phyloP scores from a whole-genome alignment of 441 rosid species.

The Pelargonium citronellum region DNA sequence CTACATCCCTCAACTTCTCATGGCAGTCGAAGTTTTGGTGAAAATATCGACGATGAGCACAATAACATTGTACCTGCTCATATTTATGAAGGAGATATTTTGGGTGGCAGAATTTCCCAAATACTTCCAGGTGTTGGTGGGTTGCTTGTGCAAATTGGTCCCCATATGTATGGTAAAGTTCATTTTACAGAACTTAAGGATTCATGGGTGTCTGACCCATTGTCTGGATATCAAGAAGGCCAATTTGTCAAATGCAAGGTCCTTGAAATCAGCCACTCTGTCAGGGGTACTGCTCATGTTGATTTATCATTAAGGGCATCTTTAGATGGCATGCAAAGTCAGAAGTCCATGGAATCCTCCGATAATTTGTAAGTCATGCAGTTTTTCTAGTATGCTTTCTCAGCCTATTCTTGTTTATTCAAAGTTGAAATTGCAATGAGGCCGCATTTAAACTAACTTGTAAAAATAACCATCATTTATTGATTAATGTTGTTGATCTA shows the following conservation, averaged over 20 bases:
- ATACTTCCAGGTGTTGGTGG: conserved; percentile 78
- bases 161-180: conserved; percentile 72
- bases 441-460: no score
- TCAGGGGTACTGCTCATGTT: conserved; percentile 56
- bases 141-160: conserved; percentile 80
- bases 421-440: background rate
- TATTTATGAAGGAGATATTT: conserved; percentile 65
- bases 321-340: conserved; percentile 53
- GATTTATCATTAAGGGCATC: conserved; percentile 72
- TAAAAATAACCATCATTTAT: no score
- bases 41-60: conserved; percentile 24
- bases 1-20: conserved; percentile 40
- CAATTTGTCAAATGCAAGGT: conserved; percentile 92
- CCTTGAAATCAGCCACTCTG: conserved; percentile 63
- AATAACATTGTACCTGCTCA: conserved; percentile 34
- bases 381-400: conserved; percentile 8
- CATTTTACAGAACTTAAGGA: conserved; percentile 81
- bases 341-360: conserved; percentile 33
- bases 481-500: no score
- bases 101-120: conserved; percentile 84
- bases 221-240: conserved; percentile 66
- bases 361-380: conserved; percentile 44
- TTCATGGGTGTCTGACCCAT: conserved; percentile 64
- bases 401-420: background rate
- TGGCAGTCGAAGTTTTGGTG: conserved; percentile 24